These are phyloP conservation scores for Paramecium caudatum DNA, from an alignment of 73 alveolate genomes.

Conservation along the genomic window DNA sequence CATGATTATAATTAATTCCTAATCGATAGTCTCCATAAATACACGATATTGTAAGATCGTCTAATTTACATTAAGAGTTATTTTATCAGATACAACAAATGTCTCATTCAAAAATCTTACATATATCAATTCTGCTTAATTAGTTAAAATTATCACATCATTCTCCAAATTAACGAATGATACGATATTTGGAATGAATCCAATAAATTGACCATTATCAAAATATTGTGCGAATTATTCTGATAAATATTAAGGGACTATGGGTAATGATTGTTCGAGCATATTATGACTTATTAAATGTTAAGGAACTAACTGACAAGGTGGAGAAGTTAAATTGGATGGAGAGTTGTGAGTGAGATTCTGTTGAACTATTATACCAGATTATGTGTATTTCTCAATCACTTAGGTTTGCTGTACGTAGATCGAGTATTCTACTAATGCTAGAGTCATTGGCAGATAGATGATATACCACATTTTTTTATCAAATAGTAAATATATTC, in stretches of 20 bases:
- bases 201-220: constrained; percentile 40
- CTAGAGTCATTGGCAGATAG: no score
- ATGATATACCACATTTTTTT: neutral
- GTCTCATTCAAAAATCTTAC: constrained; percentile 15
- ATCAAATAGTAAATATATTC: constrained; percentile 50
- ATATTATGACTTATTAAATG: constrained; percentile 28
- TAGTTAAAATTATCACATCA: neutral
- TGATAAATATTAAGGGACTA: constrained; percentile 10
- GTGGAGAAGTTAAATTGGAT: constrained; percentile 1
- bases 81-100: constrained; percentile 3
- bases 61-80: neutral
- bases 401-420: no score
- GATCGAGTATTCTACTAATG: no score
- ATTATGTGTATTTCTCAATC: neutral
- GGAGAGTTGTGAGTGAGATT: neutral
- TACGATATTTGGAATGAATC: neutral
- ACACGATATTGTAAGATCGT: neutral
- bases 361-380: neutral
- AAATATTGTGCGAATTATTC: neutral
- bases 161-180: neutral
- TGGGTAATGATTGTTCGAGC: constrained; percentile 15
- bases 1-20: neutral
- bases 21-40: neutral
- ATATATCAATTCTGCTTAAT: constrained; percentile 15
- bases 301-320: constrained; percentile 18